Evolutionary conservation across 768 basidiomycete species (phyloP), one percentile per base, ranked within the genome.

Genomic region (Pilatotrama ljubarskyi): DNA sequence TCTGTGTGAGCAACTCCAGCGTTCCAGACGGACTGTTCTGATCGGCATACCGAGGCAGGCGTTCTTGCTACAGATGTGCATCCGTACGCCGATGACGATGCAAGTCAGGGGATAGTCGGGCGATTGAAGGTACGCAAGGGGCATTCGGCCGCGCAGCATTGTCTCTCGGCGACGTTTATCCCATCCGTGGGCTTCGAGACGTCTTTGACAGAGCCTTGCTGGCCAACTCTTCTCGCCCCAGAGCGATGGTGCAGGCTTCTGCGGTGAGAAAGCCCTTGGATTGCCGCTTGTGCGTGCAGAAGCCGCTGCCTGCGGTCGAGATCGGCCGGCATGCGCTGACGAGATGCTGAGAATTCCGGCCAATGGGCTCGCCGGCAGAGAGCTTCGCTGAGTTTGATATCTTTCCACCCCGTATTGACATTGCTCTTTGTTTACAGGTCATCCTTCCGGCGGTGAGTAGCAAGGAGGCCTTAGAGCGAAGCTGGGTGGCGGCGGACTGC

Each of bases 331-430:
- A 57, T 49, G 55, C 17, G 29, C 37, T 57, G 55, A 35, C 55
- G 40, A 41, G 26, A 49, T 57, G 47, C 26, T 22, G 47, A 40
- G 47, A 57, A 49, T 38, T 26, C 24, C n/a, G n/a, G 38, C 55
- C 47, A 57, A 57, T 57, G 47, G 40, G 37, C 47, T 57, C 25
- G 26, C 55, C 18, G n/a, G 40, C 47, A 50, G 26, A 41, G 47
- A 57, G 55, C 55, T 56, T 56, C 55, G 55, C 55, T 57, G 55
- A 49, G 55, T 50, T 57, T 50, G 47, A 49, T 57, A 49, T 17
- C 17, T 24, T 18, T 11, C 3, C 4, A 47, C 55, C 55, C 55
- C 37, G 37, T 41, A 46, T 38, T 55, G 52, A 44, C 44, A 11
- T 22, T 46, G 9, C 18, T 44, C n/a, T 43, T 53, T 10, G 15